These are phyloP conservation scores for Aspergillus proliferans DNA, from an alignment of 2,329 filamentous ascomycete species.

Conservation along the genomic window DNA sequence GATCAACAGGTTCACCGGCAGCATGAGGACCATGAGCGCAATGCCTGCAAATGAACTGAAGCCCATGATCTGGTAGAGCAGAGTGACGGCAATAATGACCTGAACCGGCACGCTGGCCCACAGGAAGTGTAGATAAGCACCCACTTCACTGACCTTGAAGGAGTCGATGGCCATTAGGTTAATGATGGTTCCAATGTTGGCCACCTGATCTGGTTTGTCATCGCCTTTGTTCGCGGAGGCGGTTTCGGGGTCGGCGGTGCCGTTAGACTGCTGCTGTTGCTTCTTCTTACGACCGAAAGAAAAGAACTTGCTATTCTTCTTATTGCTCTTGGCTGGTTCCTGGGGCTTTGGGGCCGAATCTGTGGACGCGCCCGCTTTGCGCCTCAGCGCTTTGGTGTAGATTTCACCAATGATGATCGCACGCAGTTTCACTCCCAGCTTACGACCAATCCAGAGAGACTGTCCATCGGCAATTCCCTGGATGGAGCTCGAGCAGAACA, in stretches of 20 bases:
- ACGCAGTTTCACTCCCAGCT: slow-evolving; percentile 85
- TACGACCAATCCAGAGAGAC: slow-evolving; percentile 87
- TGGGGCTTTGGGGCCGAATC: slow-evolving; percentile 64
- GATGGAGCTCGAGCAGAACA: slow-evolving; percentile 75
- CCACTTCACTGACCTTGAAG: slow-evolving; percentile 95
- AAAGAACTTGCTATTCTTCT: slow-evolving; percentile 42
- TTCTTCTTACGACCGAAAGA: slow-evolving; percentile 55
- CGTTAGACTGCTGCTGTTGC: slow-evolving; percentile 1
- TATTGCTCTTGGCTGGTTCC: slow-evolving; percentile 28
- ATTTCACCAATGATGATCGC: slow-evolving; percentile 97
- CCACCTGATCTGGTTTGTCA: slow-evolving; percentile 59
- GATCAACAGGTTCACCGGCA: slow-evolving; percentile 86
- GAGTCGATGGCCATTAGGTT: slow-evolving; percentile 99
- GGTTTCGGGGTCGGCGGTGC: slow-evolving; percentile 14
- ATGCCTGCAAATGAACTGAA: slow-evolving; percentile 91
- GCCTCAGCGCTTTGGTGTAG: slow-evolving; percentile 87
- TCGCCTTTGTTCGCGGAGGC: slow-evolving; percentile 15
- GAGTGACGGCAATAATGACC: slow-evolving; percentile 68
- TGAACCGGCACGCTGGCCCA: slow-evolving; percentile 87
- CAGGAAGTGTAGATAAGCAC: slow-evolving; percentile 92
- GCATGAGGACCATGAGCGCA: slow-evolving; percentile 76
- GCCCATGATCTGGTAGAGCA: slow-evolving; percentile 87
- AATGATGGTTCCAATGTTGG: slow-evolving; percentile 95
- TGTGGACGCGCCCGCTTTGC: slow-evolving; percentile 73
- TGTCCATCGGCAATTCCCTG: slow-evolving; percentile 79